Evolutionary conservation across 108 stramenopile species (phyloP).

Genomic region (Cylindrotheca closterium): DNA sequence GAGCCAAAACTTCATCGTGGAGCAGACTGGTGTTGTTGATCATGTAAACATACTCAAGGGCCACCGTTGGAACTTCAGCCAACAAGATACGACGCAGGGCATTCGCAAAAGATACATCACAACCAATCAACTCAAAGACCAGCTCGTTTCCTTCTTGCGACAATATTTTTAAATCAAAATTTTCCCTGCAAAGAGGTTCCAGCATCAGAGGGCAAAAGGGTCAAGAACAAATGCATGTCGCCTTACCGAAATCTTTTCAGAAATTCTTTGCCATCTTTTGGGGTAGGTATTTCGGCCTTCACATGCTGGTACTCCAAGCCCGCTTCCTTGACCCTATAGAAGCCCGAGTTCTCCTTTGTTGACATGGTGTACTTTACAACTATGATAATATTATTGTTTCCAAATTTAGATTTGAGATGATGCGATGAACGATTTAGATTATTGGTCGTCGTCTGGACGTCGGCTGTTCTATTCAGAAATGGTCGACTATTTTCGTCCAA

Average conservation of each 20-base stretch:
- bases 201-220: neutral
- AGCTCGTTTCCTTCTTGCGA: constrained; percentile 65
- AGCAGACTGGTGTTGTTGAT: constrained; percentile 89
- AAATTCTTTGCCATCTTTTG: constrained; percentile 60
- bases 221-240: too few species aligned
- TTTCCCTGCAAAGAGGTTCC: constrained; percentile 22
- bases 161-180: constrained; percentile 56
- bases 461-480: too few species aligned
- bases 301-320: constrained; percentile 67
- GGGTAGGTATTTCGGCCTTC: constrained; percentile 29
- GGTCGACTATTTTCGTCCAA: too few species aligned
- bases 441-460: too few species aligned
- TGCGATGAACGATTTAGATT: too few species aligned
- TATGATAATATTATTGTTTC: too few species aligned
- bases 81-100: constrained; percentile 94
- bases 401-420: too few species aligned
- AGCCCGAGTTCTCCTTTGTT: too few species aligned
- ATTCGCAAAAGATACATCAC: constrained; percentile 94
- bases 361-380: too few species aligned
- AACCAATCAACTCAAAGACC: constrained; percentile 86
- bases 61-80: constrained; percentile 91
- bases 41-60: constrained; percentile 93
- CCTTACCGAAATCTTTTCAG: constrained; percentile 48
- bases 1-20: constrained; percentile 95
- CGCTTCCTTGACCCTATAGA: constrained; percentile 69